These are phyloP conservation scores for Pelargonium myrrhifolium DNA, from an alignment of 441 rosid genomes.

Conservation along the genomic window DNA sequence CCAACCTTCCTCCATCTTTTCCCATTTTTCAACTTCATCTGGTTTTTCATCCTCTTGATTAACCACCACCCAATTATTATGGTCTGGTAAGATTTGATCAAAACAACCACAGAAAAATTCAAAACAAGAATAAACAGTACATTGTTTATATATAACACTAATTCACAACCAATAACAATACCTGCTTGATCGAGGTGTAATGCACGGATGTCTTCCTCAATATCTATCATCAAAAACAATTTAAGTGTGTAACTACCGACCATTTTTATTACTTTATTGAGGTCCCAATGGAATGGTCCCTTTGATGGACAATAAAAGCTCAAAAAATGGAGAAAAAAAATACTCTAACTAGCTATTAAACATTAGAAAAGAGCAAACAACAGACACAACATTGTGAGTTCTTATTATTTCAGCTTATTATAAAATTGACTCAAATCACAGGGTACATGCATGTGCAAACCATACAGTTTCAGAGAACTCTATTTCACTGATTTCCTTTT, in stretches of 20 bases:
- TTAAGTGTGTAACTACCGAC: background rate
- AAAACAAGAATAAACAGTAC: background rate
- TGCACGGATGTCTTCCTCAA: conserved; percentile 7
- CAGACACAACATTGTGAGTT: too few species aligned
- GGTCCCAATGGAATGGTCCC: background rate
- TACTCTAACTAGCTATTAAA: background rate
- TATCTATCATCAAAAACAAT: conserved; percentile 3
- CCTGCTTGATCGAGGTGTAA: conserved; percentile 2
- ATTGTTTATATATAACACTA: background rate
- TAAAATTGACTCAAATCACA: background rate
- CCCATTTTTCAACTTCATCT: conserved; percentile 20
- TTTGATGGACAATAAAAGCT: background rate
- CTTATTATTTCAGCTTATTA: background rate
- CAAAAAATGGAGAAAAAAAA: background rate
- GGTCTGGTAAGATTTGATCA: conserved; percentile 16
- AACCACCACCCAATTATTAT: conserved; percentile 19
- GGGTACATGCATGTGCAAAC: background rate
- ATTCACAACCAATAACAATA: background rate
- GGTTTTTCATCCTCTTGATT: conserved; percentile 13
- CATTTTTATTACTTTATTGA: background rate
- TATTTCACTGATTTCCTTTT: too few species aligned
- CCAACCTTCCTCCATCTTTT: conserved; percentile 23
- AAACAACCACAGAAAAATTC: background rate
- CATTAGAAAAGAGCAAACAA: background rate
- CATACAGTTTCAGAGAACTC: background rate